These are phyloP conservation scores for Echria macrotheca DNA, from an alignment of 495 filamentous ascomycete genomes.

Conservation along the genomic window DNA sequence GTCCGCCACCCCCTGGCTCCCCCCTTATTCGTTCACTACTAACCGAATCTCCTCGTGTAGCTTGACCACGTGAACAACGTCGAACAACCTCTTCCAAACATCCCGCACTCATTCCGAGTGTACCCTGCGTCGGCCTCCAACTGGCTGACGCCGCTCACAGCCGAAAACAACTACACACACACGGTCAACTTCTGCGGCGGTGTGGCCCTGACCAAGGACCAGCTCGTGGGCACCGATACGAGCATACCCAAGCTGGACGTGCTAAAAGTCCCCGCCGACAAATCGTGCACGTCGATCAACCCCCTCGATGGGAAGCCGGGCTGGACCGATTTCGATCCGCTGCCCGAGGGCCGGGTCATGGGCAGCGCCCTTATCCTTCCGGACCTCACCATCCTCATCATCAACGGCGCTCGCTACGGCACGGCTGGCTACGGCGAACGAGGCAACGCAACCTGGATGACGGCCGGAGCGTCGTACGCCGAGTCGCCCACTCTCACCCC, in stretches of 20 bases:
- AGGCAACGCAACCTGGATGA: slow-evolving; percentile 3
- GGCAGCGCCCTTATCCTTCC: slow-evolving; percentile 7
- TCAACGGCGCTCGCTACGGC: slow-evolving; percentile 4
- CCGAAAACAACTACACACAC: slow-evolving; percentile 10
- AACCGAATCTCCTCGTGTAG: background rate
- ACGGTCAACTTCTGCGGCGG: slow-evolving; percentile 10
- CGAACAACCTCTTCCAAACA: slow-evolving; percentile 6
- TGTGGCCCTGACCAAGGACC: slow-evolving; percentile 6
- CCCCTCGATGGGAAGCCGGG: slow-evolving; percentile 4
- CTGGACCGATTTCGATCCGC: slow-evolving; percentile 6
- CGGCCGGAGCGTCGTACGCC: slow-evolving; percentile 8
- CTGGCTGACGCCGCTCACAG: slow-evolving; percentile 8
- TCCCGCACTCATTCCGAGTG: slow-evolving; percentile 9
- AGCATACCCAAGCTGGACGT: background rate
- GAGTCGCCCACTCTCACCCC: slow-evolving; percentile 4
- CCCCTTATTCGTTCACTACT: background rate
- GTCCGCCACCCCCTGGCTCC: background rate
- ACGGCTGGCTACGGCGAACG: slow-evolving; percentile 3
- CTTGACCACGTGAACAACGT: slow-evolving; percentile 8
- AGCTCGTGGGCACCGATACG: background rate
- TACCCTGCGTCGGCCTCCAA: slow-evolving; percentile 6
- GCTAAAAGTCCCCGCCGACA: slow-evolving; percentile 5
- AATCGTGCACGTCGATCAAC: slow-evolving; percentile 2
- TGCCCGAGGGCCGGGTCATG: slow-evolving; percentile 10
- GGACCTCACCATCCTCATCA: slow-evolving; percentile 8